Percentiles rank a stretch among this genome's conserved stretches.
Evolutionary conservation across 148 eudicot genomes (phyloP).

Genomic region (Cornus suecica): DNA sequence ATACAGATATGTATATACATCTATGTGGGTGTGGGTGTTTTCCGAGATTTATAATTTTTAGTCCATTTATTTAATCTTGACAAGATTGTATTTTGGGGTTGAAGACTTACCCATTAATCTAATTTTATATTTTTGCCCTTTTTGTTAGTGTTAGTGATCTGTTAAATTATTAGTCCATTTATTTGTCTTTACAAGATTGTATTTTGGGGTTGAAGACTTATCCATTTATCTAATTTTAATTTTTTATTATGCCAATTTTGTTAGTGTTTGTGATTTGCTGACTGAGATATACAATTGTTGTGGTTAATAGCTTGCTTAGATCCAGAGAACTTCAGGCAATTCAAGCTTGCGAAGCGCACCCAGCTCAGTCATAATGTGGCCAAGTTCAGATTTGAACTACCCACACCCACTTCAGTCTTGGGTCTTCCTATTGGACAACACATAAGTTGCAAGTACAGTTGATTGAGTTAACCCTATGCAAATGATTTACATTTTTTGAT

Average conservation of each 20-base stretch:
- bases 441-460: constrained; percentile 80
- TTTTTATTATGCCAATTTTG: not conserved
- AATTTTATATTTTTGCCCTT: too few species aligned
- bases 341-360: constrained; percentile 70
- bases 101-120: too few species aligned
- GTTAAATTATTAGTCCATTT: too few species aligned
- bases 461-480: not conserved
- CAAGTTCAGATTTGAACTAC: constrained; percentile 75
- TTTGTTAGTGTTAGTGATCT: too few species aligned
- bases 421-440: constrained; percentile 97
- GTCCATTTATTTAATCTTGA: too few species aligned
- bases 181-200: not conserved
- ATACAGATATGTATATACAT: too few species aligned
- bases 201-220: not conserved
- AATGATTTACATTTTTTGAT: not conserved
- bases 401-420: constrained; percentile 80
- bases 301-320: constrained; percentile 59
- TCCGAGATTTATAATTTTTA: too few species aligned
- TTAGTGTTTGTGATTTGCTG: not conserved
- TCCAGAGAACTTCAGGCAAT: constrained; percentile 79
- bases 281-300: constrained; percentile 8
- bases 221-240: not conserved
- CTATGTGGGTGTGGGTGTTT: too few species aligned
- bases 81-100: too few species aligned
- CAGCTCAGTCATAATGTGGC: constrained; percentile 96